Percentiles rank a stretch among this genome's conserved stretches.
These are phyloP conservation scores for Russula ochroleuca DNA, from an alignment of 768 basidiomycete species.

Conservation along the genomic window DNA sequence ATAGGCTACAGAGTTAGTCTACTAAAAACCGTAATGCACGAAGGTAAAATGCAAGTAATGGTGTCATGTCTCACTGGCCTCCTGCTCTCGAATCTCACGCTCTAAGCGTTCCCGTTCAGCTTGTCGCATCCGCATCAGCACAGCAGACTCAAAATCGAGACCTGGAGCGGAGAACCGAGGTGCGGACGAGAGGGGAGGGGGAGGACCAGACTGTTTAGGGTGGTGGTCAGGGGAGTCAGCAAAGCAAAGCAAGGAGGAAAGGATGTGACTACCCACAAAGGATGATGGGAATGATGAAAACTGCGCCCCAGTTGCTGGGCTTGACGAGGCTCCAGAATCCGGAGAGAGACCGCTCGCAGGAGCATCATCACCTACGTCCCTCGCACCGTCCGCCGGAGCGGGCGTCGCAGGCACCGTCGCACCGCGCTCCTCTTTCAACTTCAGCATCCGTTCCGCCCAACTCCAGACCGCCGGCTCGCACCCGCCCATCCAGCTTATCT, in stretches of 20 bases:
- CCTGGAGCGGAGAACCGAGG: constrained; percentile 33
- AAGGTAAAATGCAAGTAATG: neutral
- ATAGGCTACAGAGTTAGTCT: neutral
- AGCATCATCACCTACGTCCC: neutral
- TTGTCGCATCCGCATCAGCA: constrained; percentile 74
- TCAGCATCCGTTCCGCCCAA: constrained; percentile 71
- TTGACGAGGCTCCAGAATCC: neutral
- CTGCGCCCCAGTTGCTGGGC: neutral
- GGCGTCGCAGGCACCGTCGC: neutral
- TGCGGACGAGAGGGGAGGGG: constrained; percentile 30
- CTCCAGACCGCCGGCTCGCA: constrained; percentile 67
- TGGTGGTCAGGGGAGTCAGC: neutral
- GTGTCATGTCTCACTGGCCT: constrained; percentile 42
- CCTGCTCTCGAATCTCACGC: constrained; percentile 68
- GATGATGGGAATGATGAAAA: constrained; percentile 21
- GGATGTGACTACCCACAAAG: constrained; percentile 8
- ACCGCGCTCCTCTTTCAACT: constrained; percentile 38
- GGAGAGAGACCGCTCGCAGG: neutral
- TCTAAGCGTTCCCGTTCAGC: constrained; percentile 76
- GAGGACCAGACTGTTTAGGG: constrained; percentile 5
- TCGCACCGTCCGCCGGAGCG: neutral
- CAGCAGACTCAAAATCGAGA: constrained; percentile 75
- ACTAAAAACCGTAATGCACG: neutral
- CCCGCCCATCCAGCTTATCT: constrained; percentile 69
- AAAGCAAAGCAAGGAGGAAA: too few species aligned